These are phyloP conservation scores for Diplodia sapinea DNA, from an alignment of 2,329 filamentous ascomycete genomes.

Conservation along the genomic window DNA sequence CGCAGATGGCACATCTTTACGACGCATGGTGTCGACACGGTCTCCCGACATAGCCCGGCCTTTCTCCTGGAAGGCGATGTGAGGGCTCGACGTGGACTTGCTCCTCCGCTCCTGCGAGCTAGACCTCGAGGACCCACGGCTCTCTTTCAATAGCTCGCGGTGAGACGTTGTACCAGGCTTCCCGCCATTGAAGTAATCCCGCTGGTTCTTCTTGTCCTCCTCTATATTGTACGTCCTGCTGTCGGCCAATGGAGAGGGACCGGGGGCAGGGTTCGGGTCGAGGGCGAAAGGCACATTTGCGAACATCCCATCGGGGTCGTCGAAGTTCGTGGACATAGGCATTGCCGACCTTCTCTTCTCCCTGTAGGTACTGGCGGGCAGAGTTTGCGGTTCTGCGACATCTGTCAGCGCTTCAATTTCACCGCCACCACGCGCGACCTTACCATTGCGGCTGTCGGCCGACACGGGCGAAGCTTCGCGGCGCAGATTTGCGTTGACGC, in stretches of 20 bases:
- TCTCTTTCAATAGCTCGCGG: conserved; percentile 51
- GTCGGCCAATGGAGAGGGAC: conserved; percentile 47
- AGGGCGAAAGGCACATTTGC: conserved; percentile 55
- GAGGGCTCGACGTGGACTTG: conserved; percentile 66
- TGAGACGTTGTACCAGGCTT: conserved; percentile 43
- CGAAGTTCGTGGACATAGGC: conserved; percentile 63
- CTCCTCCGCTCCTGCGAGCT: conserved; percentile 52
- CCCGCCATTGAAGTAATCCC: conserved; percentile 54
- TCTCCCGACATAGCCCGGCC: conserved; percentile 66
- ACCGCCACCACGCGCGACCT: conserved; percentile 14
- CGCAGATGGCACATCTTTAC: conserved; percentile 42
- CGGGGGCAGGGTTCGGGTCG: conserved; percentile 55
- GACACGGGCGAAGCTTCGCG: conserved; percentile 47
- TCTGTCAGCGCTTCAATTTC: not conserved
- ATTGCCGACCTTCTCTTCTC: conserved; percentile 77
- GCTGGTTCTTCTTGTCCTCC: conserved; percentile 39
- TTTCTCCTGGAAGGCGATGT: conserved; percentile 91
- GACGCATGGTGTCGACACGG: conserved; percentile 55
- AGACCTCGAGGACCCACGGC: conserved; percentile 50
- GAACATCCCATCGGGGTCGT: conserved; percentile 62
- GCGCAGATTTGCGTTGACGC: conserved; percentile 42
- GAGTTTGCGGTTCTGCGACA: conserved; percentile 63
- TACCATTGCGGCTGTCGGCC: conserved; percentile 45
- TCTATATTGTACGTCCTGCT: conserved; percentile 40
- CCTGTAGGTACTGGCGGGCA: conserved; percentile 78